phyloP scores from a whole-genome alignment of 1,284 basidiomycete species.

The Ganoderma sinense region DNA sequence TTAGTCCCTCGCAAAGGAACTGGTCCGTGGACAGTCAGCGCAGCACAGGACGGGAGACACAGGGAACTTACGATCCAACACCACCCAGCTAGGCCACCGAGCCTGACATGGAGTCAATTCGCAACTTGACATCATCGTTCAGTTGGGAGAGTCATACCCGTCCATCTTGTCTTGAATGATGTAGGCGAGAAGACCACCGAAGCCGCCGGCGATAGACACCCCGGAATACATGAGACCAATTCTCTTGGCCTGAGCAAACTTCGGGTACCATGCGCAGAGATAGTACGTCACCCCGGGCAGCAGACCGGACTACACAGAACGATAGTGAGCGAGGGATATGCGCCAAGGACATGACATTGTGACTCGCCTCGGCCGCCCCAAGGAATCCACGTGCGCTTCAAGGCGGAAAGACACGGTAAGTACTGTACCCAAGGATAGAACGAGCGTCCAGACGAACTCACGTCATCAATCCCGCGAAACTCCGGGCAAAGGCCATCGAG shows the following conservation, averaged over 20 bases:
- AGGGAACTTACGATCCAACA: constrained; percentile 11
- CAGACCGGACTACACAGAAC: constrained; percentile 51
- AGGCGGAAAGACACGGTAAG: not conserved
- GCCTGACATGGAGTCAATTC: not conserved
- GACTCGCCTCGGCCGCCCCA: constrained; percentile 9
- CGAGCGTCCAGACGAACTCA: not conserved
- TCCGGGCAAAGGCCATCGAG: constrained; percentile 27
- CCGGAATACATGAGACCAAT: constrained; percentile 59
- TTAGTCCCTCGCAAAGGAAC: constrained; percentile 10
- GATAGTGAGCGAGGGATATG: constrained; percentile 48
- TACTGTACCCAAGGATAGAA: too few relatives aligned
- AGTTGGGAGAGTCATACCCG: not conserved
- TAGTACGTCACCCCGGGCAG: constrained; percentile 62
- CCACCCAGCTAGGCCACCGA: constrained; percentile 11
- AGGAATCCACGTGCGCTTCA: constrained; percentile 15
- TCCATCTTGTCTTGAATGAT: constrained; percentile 15
- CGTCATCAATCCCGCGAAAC: constrained; percentile 21
- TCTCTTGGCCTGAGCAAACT: constrained; percentile 22
- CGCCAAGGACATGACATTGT: too few relatives aligned
- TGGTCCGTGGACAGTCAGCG: not conserved
- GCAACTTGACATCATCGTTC: not conserved
- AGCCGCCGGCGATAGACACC: constrained; percentile 54
- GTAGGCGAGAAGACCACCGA: constrained; percentile 19
- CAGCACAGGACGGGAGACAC: not conserved
- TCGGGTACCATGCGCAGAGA: constrained; percentile 45